Conservation (phyloP, 345 rosid genomes). For the Linum usitatissimum region DNA sequence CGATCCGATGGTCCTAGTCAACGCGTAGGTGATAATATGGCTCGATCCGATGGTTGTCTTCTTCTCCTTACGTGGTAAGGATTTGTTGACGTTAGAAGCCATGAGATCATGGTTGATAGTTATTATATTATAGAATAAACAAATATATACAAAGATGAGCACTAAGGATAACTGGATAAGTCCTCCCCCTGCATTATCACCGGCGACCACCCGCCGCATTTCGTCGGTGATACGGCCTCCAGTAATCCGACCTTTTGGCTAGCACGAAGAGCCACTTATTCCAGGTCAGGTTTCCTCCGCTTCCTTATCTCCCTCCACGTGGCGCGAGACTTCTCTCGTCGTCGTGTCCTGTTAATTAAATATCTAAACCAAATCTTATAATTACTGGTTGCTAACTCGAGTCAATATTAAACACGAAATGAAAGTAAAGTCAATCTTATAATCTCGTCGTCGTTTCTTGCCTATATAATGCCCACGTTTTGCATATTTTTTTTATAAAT, state of each 20-base stretch:
- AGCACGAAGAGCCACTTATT: conserved; percentile 20
- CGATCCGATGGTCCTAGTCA: too few relatives aligned
- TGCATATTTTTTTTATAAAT: too few relatives aligned
- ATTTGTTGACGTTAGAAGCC: too few relatives aligned
- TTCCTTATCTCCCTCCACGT: conserved; percentile 20
- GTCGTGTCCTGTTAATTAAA: neutral
- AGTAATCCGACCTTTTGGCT: conserved; percentile 9
- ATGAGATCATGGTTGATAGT: too few relatives aligned
- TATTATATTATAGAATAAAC: too few relatives aligned
- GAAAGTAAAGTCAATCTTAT: too few relatives aligned
- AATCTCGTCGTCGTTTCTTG: too few relatives aligned
- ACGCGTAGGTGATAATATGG: too few relatives aligned
- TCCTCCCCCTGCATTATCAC: neutral
- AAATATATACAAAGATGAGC: too few relatives aligned
- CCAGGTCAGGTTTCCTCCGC: conserved; percentile 8
- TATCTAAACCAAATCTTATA: conserved; percentile 1
- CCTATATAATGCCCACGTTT: too few relatives aligned
- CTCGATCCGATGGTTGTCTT: too few relatives aligned
- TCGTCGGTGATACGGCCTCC: neutral
- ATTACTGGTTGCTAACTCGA: neutral
- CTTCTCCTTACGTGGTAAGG: too few relatives aligned
- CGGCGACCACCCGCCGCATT: conserved; percentile 33
- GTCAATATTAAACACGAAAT: neutral
- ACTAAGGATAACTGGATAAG: neutral
- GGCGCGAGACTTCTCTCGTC: conserved; percentile 3